Conservation (phyloP, 2,329 filamentous ascomycete species). For the Botrytis sinoallii region DNA sequence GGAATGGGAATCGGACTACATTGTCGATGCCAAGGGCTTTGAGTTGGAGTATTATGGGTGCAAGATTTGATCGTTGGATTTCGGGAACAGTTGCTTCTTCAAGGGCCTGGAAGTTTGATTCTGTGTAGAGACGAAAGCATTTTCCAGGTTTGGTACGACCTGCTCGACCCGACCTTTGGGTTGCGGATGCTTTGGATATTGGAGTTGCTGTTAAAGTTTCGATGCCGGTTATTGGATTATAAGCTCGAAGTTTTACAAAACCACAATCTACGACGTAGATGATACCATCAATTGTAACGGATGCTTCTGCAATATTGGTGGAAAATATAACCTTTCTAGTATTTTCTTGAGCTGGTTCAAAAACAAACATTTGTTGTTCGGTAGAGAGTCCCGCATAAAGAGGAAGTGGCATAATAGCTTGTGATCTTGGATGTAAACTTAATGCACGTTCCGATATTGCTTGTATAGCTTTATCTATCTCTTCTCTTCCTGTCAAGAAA, state of each 20-base stretch:
- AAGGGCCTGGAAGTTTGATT: conserved; percentile 64
- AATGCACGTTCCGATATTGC: conserved; percentile 70
- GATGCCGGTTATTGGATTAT: conserved; percentile 79
- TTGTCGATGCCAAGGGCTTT: conserved; percentile 97
- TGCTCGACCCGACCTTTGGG: conserved; percentile 84
- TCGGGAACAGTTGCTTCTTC: conserved; percentile 77
- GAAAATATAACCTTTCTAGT: conserved; percentile 88
- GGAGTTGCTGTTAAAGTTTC: conserved; percentile 80
- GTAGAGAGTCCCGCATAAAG: conserved; percentile 86
- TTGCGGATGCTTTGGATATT: conserved; percentile 88
- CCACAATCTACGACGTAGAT: conserved; percentile 88
- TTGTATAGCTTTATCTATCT: conserved; percentile 82
- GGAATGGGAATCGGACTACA: conserved; percentile 82
- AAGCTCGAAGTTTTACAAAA: conserved; percentile 85
- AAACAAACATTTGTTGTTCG: conserved; percentile 93
- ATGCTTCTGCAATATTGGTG: conserved; percentile 96
- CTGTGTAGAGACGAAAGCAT: conserved; percentile 89
- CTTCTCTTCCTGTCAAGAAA: conserved; percentile 88
- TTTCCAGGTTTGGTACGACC: conserved; percentile 88
- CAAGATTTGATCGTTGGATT: conserved; percentile 87
- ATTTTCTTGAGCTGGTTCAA: conserved; percentile 76
- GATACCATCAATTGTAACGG: conserved; percentile 89
- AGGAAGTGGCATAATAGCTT: conserved; percentile 67
- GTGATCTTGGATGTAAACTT: conserved; percentile 57
- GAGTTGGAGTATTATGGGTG: conserved; percentile 82